phyloP scores from a whole-genome alignment of 495 filamentous ascomycete genomes.

The Sporormia fimetaria region DNA sequence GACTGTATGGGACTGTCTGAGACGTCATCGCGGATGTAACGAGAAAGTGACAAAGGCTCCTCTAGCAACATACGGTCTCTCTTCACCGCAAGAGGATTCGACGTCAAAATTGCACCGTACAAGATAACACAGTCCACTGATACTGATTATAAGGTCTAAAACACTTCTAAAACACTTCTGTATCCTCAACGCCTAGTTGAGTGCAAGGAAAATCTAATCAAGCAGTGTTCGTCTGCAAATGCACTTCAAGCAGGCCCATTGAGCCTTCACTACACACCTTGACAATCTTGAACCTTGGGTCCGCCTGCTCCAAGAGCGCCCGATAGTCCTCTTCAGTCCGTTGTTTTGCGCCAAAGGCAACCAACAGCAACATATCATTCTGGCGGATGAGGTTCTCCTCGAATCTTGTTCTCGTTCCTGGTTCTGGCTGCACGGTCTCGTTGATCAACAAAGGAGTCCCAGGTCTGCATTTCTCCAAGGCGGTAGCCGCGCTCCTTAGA shows the following conservation, averaged over 20 bases:
- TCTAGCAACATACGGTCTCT: too few species aligned
- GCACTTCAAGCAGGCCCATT: slow-evolving; percentile 1
- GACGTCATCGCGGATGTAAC: too few species aligned
- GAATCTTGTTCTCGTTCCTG: background rate
- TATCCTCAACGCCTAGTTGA: too few species aligned
- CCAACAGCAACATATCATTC: slow-evolving; percentile 30
- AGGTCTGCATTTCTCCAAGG: slow-evolving; percentile 19
- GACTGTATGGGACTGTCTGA: too few species aligned
- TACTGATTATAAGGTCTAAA: too few species aligned
- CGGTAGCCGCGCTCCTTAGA: slow-evolving; percentile 24
- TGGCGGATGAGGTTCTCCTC: slow-evolving; percentile 1
- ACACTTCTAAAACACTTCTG: too few species aligned
- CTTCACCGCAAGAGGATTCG: too few species aligned
- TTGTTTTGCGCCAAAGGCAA: slow-evolving; percentile 29
- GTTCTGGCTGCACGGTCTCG: slow-evolving; percentile 28
- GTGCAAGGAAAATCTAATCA: too few species aligned
- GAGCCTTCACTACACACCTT: slow-evolving; percentile 8
- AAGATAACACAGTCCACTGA: too few species aligned
- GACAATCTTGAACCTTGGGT: slow-evolving; percentile 23
- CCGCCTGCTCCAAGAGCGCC: slow-evolving; percentile 27
- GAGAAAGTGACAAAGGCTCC: too few species aligned
- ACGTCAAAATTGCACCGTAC: too few species aligned
- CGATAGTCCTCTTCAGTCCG: slow-evolving; percentile 28
- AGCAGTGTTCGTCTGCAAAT: background rate
- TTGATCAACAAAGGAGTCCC: slow-evolving; percentile 31